A percentile compares a stretch with the other conserved stretches of the same genome.
Evolutionary conservation across 371 early-diverging fungal species (phyloP).

Genomic region (Circinella umbellata): DNA sequence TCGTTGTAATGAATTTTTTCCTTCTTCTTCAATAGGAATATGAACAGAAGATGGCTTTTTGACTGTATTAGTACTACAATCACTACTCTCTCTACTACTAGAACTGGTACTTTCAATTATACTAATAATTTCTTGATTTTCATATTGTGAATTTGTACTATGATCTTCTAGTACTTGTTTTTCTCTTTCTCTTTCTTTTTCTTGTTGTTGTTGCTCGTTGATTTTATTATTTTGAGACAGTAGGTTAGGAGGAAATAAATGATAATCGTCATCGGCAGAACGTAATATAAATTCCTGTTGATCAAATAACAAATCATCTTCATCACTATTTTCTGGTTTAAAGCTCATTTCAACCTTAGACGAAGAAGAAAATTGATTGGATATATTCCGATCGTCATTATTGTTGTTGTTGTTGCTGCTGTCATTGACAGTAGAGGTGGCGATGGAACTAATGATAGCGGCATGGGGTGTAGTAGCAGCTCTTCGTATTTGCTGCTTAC

Average conservation of each 20-base stretch:
- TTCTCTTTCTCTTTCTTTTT: background rate
- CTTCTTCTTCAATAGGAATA: too few species aligned
- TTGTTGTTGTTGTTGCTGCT: too few species aligned
- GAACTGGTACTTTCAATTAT: background rate
- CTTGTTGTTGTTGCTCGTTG: background rate
- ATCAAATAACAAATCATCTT: constrained; percentile 29
- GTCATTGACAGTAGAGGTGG: background rate
- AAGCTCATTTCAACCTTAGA: background rate
- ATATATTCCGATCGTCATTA: too few species aligned
- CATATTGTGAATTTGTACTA: too few species aligned
- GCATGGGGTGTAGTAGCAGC: constrained; percentile 20
- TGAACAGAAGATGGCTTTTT: too few species aligned
- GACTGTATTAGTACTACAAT: too few species aligned
- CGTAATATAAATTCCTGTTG: constrained; percentile 41
- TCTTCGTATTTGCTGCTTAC: constrained; percentile 15
- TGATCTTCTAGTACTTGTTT: background rate
- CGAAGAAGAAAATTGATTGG: too few species aligned
- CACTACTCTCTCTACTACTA: background rate
- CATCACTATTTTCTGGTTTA: constrained; percentile 2
- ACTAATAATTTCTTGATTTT: background rate
- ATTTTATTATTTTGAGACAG: too few species aligned
- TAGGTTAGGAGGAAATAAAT: background rate
- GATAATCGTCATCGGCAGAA: constrained; percentile 23
- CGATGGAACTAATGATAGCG: background rate
- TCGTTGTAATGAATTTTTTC: too few species aligned